Conservation (phyloP, 208 protist genomes). For the Porcisia deanei region DNA sequence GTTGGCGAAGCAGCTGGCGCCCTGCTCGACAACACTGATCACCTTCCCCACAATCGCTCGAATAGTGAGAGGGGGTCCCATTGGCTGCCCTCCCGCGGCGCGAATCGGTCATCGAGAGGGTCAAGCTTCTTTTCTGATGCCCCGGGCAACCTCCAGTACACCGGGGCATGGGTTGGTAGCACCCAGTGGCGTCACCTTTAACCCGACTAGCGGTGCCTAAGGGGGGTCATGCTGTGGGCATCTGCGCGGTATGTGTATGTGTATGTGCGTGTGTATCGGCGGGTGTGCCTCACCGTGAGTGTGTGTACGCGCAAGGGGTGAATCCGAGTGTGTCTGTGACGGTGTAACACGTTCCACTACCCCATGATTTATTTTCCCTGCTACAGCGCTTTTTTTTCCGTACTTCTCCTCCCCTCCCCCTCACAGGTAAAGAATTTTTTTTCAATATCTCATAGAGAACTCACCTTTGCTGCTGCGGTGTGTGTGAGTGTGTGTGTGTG, state of each 20-base stretch:
- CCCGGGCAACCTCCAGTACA: slow-evolving; percentile 3
- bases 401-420: not conserved
- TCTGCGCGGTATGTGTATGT: not conserved
- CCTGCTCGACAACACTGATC: not conserved
- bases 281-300: not conserved
- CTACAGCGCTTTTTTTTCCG: not conserved
- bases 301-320: not conserved
- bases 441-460: not conserved
- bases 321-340: no score
- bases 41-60: not conserved
- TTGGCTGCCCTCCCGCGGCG: not conserved
- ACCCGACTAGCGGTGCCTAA: not conserved
- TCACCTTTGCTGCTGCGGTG: not conserved
- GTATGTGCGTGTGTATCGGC: not conserved
- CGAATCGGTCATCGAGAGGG: slow-evolving; percentile 4
- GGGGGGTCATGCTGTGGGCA: not conserved
- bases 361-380: not conserved
- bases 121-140: not conserved
- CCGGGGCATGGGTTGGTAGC: slow-evolving; percentile 19
- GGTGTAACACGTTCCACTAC: not conserved
- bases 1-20: not conserved
- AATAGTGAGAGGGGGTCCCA: not conserved
- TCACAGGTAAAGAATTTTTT: not conserved
- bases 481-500: not conserved
- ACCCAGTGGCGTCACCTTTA: slow-evolving; percentile 17